Evolutionary conservation across 73 alveolate genomes (phyloP).

Genomic region (Stentor coeruleus): DNA sequence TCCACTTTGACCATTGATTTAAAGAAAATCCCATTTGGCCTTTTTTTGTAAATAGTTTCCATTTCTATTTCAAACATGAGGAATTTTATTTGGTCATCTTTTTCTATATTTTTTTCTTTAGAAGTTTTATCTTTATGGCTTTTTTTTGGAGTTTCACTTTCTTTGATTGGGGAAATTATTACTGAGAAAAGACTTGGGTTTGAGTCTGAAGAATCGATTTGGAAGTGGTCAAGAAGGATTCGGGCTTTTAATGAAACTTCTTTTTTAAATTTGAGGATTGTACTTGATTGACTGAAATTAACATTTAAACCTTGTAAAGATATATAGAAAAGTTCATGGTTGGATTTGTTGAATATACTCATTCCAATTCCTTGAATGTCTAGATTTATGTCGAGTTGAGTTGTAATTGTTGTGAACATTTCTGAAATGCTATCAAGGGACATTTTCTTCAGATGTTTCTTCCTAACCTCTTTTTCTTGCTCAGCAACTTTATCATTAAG

Average conservation of each 20-base stretch:
- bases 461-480: too few species aligned
- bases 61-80: constrained; percentile 42
- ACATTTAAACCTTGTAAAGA: constrained; percentile 31
- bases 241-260: constrained; percentile 39
- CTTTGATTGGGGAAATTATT: constrained; percentile 46
- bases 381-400: too few species aligned
- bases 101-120: too few species aligned
- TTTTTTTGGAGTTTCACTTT: not conserved
- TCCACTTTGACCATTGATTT: constrained; percentile 18
- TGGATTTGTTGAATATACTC: constrained; percentile 75
- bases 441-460: too few species aligned
- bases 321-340: constrained; percentile 73
- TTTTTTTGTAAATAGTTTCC: not conserved
- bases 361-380: constrained; percentile 86
- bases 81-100: too few species aligned
- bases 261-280: too few species aligned
- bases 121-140: not conserved
- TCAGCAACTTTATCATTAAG: too few species aligned
- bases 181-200: constrained; percentile 32
- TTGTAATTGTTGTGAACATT: too few species aligned
- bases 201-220: constrained; percentile 42
- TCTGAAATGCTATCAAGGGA: not conserved
- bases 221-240: too few species aligned
- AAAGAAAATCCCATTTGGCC: not conserved
- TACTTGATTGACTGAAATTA: not conserved